These are phyloP conservation scores for Ramularia collo-cygni DNA, from an alignment of 2,329 filamentous ascomycete genomes.

Conservation along the genomic window DNA sequence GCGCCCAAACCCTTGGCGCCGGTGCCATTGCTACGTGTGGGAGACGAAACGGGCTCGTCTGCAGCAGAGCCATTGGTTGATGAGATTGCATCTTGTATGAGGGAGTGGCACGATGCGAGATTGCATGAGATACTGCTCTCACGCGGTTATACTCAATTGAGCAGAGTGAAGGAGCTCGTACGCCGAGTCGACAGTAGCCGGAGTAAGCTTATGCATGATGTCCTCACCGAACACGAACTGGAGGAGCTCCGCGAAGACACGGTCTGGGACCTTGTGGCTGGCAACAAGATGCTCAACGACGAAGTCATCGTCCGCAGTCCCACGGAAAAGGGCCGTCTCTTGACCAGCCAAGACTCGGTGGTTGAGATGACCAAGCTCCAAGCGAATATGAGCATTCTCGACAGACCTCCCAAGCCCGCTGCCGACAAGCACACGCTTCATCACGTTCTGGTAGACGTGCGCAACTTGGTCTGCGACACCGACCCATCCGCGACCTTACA, in stretches of 20 bases:
- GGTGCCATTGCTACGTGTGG: constrained; percentile 95
- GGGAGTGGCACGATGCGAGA: constrained; percentile 98
- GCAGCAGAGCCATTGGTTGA: constrained; percentile 86
- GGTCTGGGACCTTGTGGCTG: constrained; percentile 89
- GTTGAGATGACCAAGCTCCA: constrained; percentile 87
- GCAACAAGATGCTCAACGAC: constrained; percentile 88
- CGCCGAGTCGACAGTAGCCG: constrained; percentile 76
- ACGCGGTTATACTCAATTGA: constrained; percentile 72
- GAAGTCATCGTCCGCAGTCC: constrained; percentile 95
- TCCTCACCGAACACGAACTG: constrained; percentile 82
- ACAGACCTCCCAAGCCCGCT: constrained; percentile 65
- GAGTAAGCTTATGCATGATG: constrained; percentile 87
- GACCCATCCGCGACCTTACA: constrained; percentile 70
- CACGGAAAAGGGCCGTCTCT: constrained; percentile 68
- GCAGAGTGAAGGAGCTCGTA: constrained; percentile 74
- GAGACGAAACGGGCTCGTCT: constrained; percentile 91
- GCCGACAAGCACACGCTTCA: constrained; percentile 68
- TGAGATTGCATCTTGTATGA: constrained; percentile 91
- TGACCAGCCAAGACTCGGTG: constrained; percentile 89
- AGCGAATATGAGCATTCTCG: constrained; percentile 89
- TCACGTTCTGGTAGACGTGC: constrained; percentile 77
- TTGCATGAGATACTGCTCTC: constrained; percentile 83
- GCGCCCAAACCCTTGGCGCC: constrained; percentile 77
- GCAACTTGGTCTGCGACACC: constrained; percentile 69
- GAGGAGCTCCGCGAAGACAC: constrained; percentile 75